Percentiles rank a stretch among this genome's conserved stretches.
Evolutionary conservation across 2,329 filamentous ascomycete genomes (phyloP).

Genomic region (Cercospora nicotianae): DNA sequence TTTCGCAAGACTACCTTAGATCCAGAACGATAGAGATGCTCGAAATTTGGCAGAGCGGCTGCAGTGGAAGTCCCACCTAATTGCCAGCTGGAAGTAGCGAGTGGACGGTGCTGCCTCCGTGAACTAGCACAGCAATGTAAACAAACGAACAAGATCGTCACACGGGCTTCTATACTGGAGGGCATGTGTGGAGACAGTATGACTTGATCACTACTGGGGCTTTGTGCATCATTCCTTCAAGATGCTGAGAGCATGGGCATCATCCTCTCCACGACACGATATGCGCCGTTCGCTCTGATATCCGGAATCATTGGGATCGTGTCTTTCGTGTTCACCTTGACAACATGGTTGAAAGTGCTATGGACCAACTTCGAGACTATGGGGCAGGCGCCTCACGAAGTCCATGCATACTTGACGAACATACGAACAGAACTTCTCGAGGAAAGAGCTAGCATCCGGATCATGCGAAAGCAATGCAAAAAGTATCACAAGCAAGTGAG

Average conservation of each 20-base stretch:
- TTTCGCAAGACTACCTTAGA: too few relatives aligned
- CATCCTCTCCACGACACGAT: constrained; percentile 33
- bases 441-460: constrained; percentile 41
- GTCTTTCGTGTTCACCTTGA: constrained; percentile 46
- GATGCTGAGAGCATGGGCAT: constrained; percentile 32
- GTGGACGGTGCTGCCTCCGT: too few relatives aligned
- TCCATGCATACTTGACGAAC: constrained; percentile 44
- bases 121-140: too few relatives aligned
- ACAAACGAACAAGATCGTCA: too few relatives aligned
- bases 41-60: too few relatives aligned
- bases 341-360: constrained; percentile 45
- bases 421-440: constrained; percentile 46
- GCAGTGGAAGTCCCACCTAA: too few relatives aligned
- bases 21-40: too few relatives aligned
- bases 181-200: too few relatives aligned
- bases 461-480: constrained; percentile 28
- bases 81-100: too few relatives aligned
- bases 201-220: too few relatives aligned
- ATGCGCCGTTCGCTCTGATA: constrained; percentile 41
- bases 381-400: constrained; percentile 40
- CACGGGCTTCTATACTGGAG: too few relatives aligned
- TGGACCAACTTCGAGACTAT: constrained; percentile 45
- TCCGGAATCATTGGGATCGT: constrained; percentile 45
- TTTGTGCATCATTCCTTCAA: too few relatives aligned
- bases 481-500: constrained; percentile 19